phyloP scores from a whole-genome alignment of 1,284 basidiomycete species.

The Cutaneotrichosporon daszewskae region DNA sequence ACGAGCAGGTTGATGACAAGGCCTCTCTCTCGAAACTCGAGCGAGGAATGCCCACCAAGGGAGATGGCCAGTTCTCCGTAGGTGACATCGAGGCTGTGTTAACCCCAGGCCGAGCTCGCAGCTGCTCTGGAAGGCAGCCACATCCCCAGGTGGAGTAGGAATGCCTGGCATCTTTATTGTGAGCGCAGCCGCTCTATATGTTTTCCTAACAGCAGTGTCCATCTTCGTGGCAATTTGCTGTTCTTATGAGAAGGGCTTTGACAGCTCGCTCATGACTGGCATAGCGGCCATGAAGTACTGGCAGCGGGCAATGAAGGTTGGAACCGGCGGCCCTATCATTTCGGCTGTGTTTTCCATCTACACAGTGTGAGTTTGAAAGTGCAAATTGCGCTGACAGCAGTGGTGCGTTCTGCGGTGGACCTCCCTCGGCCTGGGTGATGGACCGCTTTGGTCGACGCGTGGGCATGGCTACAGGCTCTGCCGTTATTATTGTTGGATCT shows the following conservation, averaged over 20 bases:
- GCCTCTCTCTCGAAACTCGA: too few relatives aligned
- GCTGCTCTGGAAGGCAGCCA: conserved; percentile 16
- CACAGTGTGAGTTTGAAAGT: conserved; percentile 24
- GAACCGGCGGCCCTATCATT: conserved; percentile 20
- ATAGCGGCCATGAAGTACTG: conserved; percentile 13
- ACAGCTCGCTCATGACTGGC: conserved; percentile 20
- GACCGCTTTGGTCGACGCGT: too few relatives aligned
- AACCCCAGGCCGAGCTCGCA: conserved; percentile 21
- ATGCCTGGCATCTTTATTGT: conserved; percentile 24
- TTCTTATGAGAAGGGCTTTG: conserved; percentile 34
- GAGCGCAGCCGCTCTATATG: conserved; percentile 1
- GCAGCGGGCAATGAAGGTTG: conserved; percentile 22
- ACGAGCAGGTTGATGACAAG: too few relatives aligned
- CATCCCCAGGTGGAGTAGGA: conserved; percentile 21
- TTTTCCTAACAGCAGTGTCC: conserved; percentile 11
- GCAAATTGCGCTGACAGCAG: conserved; percentile 13
- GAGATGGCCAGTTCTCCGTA: too few relatives aligned
- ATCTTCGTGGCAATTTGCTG: conserved; percentile 30
- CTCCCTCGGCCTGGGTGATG: conserved; percentile 55
- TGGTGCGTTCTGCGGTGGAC: conserved; percentile 49
- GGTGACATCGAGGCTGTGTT: too few relatives aligned
- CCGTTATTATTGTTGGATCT: conserved; percentile 47
- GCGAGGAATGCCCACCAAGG: too few relatives aligned
- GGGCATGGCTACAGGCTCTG: too few relatives aligned
- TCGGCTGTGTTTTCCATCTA: conserved; percentile 27